Percentiles rank a stretch among this genome's conserved stretches.
Evolutionary conservation across 2,329 filamentous ascomycete species (phyloP).

Genomic region (Talaromyces rugulosus): DNA sequence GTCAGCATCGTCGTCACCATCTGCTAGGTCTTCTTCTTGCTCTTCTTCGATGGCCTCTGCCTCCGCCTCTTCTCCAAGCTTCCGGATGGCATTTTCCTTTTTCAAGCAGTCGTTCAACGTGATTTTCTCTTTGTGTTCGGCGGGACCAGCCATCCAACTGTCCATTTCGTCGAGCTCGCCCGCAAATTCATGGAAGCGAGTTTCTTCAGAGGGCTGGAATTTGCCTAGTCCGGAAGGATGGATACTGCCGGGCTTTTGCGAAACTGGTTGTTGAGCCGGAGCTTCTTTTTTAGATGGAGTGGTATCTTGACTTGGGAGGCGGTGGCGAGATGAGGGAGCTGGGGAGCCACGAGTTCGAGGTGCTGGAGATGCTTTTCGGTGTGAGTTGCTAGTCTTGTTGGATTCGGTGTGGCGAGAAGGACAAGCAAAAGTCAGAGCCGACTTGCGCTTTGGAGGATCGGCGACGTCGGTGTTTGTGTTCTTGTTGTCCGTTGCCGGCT

Average conservation of each 20-base stretch:
- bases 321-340: conserved; percentile 31
- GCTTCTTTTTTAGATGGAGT: conserved; percentile 11
- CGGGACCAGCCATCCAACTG: conserved; percentile 79
- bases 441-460: conserved; percentile 38
- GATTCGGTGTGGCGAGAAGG: conserved; percentile 32
- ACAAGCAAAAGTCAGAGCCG: conserved; percentile 45
- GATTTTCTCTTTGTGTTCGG: conserved; percentile 63
- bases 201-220: conserved; percentile 40
- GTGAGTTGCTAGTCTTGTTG: conserved; percentile 21
- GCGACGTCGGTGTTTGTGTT: conserved; percentile 10
- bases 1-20: conserved; percentile 54
- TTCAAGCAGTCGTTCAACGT: conserved; percentile 85
- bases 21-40: conserved; percentile 62
- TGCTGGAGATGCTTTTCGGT: conserved; percentile 19
- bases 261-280: conserved; percentile 10
- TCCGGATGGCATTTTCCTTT: conserved; percentile 85
- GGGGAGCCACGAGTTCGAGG: conserved; percentile 37
- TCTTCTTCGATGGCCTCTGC: conserved; percentile 78
- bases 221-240: conserved; percentile 34
- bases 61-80: conserved; percentile 82
- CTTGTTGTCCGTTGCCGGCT: conserved; percentile 15
- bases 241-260: conserved; percentile 22
- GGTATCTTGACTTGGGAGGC: conserved; percentile 15
- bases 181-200: conserved; percentile 82
- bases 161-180: conserved; percentile 77